Evolutionary conservation across 2,329 filamentous ascomycete species (phyloP).

Genomic region (Fusarium brachygibbosum): DNA sequence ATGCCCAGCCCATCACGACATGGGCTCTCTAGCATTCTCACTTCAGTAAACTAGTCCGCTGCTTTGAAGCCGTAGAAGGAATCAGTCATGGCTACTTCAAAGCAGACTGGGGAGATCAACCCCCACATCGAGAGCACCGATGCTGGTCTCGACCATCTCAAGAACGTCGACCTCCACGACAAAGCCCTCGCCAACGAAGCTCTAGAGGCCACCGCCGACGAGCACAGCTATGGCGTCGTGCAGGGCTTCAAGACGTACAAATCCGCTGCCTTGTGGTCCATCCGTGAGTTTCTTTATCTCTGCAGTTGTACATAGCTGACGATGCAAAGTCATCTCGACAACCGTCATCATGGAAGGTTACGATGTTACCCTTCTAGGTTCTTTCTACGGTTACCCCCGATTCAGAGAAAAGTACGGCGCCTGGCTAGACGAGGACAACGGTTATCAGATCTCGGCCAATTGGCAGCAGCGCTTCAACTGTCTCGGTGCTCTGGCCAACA

Average conservation of each 20-base stretch:
- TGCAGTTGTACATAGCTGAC: constrained; percentile 7
- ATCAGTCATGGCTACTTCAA: constrained; percentile 44
- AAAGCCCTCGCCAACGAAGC: constrained; percentile 57
- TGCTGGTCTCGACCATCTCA: constrained; percentile 50
- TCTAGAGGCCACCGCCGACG: constrained; percentile 53
- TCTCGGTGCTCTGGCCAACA: constrained; percentile 53
- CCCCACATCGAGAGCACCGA: constrained; percentile 52
- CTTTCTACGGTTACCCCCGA: constrained; percentile 60
- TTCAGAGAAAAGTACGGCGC: constrained; percentile 59
- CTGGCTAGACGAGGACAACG: constrained; percentile 51
- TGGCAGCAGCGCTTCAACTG: constrained; percentile 66
- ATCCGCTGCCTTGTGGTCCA: constrained; percentile 57
- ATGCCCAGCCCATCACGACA: background rate
- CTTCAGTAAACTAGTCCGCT: constrained; percentile 8
- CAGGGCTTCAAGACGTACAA: constrained; percentile 58
- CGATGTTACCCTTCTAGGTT: constrained; percentile 62
- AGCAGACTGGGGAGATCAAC: constrained; percentile 35
- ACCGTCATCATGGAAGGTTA: constrained; percentile 67
- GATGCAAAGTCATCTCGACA: constrained; percentile 56
- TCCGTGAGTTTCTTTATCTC: constrained; percentile 48
- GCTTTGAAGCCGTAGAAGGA: constrained; percentile 18
- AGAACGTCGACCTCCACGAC: constrained; percentile 54
- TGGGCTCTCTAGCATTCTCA: constrained; percentile 1
- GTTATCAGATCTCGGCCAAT: constrained; percentile 62
- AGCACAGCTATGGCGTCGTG: constrained; percentile 54